A percentile compares a stretch with the other conserved stretches of the same genome.
These are phyloP conservation scores for Cyberlindnera japonica DNA, from an alignment of 805 yeast genomes.

Conservation along the genomic window DNA sequence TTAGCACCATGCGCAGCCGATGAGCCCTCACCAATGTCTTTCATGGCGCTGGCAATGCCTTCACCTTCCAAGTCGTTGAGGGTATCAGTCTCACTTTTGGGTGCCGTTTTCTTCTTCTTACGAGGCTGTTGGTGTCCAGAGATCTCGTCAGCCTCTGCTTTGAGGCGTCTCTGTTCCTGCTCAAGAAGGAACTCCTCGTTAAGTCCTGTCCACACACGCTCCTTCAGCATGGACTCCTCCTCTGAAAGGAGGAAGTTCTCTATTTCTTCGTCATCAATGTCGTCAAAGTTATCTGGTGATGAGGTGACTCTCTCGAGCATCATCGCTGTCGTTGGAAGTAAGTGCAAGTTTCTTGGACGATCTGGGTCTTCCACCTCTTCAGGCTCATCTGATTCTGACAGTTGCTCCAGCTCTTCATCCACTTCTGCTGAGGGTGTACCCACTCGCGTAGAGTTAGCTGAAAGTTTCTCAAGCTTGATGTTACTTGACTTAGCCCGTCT, in stretches of 20 bases:
- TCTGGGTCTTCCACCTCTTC: conserved; percentile 35
- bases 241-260: conserved; percentile 55
- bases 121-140: conserved; percentile 68
- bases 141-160: conserved; percentile 80
- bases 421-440: background rate
- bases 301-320: conserved; percentile 52
- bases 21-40: conserved; percentile 38
- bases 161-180: conserved; percentile 79
- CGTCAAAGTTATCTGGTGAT: conserved; percentile 60
- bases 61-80: conserved; percentile 33
- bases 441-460: background rate
- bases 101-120: conserved; percentile 42
- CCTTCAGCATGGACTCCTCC: conserved; percentile 71
- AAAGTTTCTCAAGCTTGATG: conserved; percentile 8
- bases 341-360: conserved; percentile 52
- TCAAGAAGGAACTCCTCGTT: conserved; percentile 83
- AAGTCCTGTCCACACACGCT: conserved; percentile 83
- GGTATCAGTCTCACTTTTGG: conserved; percentile 28
- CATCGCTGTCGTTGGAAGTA: conserved; percentile 55
- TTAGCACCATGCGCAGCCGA: conserved; percentile 80
- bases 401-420: conserved; percentile 1
- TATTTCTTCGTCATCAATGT: conserved; percentile 82
- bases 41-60: conserved; percentile 39
- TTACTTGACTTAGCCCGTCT: conserved; percentile 20
- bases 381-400: conserved; percentile 15